Percentiles rank a stretch among this genome's conserved stretches.
phyloP scores from a whole-genome alignment of 2,329 filamentous ascomycete genomes.

The Dendryphion nanum region DNA sequence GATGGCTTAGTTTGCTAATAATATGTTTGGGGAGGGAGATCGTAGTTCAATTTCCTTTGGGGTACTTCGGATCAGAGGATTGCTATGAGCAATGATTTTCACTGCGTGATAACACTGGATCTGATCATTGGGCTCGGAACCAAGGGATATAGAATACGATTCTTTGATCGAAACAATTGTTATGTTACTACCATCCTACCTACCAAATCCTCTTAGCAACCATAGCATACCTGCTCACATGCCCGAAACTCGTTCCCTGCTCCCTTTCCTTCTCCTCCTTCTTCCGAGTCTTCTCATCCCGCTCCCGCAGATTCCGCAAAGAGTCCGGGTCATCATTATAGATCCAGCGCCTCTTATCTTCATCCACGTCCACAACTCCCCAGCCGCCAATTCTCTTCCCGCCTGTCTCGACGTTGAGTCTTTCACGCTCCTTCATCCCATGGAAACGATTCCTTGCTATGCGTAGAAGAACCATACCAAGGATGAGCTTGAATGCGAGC shows the following conservation, averaged over 20 bases:
- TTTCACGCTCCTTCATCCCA: slow-evolving; percentile 72
- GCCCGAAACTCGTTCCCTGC: slow-evolving; percentile 58
- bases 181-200: slow-evolving; percentile 2
- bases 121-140: no score
- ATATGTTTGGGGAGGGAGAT: no score
- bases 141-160: no score
- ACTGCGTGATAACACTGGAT: no score
- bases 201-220: slow-evolving; percentile 96
- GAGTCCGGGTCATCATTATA: slow-evolving; percentile 81
- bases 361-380: slow-evolving; percentile 82
- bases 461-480: slow-evolving; percentile 83
- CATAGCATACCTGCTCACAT: slow-evolving; percentile 85
- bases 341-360: slow-evolving; percentile 82
- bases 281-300: slow-evolving; percentile 62
- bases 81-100: no score
- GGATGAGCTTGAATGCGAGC: slow-evolving; percentile 74
- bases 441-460: slow-evolving; percentile 78
- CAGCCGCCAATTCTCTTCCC: slow-evolving; percentile 78
- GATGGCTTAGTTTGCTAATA: no score
- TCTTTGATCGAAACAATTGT: no score
- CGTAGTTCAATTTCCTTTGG: no score
- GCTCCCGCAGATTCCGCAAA: slow-evolving; percentile 57
- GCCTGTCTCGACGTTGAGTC: slow-evolving; percentile 57
- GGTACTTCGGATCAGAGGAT: no score
- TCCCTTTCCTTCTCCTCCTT: slow-evolving; percentile 56